These are phyloP conservation scores for Akanthomyces muscarius DNA, from an alignment of 2,329 filamentous ascomycete genomes.

Conservation along the genomic window DNA sequence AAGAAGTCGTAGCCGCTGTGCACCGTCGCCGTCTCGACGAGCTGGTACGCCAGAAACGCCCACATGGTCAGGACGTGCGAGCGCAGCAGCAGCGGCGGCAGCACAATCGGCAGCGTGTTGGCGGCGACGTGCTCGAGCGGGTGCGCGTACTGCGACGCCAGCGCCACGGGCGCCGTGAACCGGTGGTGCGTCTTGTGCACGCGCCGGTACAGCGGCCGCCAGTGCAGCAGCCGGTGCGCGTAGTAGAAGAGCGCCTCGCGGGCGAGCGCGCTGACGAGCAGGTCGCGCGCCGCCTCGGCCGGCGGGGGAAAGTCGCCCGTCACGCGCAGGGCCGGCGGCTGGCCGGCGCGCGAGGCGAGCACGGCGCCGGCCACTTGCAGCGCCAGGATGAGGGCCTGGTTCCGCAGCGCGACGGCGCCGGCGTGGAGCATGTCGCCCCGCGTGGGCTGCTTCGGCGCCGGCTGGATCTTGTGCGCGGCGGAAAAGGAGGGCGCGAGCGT, in stretches of 20 bases:
- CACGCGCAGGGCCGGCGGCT: too few relatives aligned
- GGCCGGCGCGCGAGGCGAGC: too few relatives aligned
- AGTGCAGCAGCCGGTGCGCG: conserved; percentile 50
- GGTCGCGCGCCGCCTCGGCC: conserved; percentile 36
- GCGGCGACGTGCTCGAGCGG: conserved; percentile 53
- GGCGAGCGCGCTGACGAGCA: conserved; percentile 37
- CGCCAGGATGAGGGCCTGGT: conserved; percentile 40
- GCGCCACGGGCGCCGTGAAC: conserved; percentile 52
- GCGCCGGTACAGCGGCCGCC: conserved; percentile 42
- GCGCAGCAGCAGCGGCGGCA: conserved; percentile 44
- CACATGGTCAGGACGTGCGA: conserved; percentile 51
- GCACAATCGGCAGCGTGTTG: conserved; percentile 47
- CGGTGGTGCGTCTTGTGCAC: conserved; percentile 55
- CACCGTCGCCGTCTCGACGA: conserved; percentile 50
- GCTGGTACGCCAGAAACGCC: conserved; percentile 44
- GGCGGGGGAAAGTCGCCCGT: too few relatives aligned
- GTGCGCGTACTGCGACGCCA: conserved; percentile 54
- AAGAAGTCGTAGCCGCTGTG: conserved; percentile 58
- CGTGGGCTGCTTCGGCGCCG: conserved; percentile 46
- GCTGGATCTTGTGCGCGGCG: conserved; percentile 51
- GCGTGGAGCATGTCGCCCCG: conserved; percentile 42
- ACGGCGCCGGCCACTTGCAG: conserved; percentile 24
- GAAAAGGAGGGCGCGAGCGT: conserved; percentile 44
- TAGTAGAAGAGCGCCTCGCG: conserved; percentile 55
- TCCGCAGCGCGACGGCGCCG: conserved; percentile 40